Evolutionary conservation across 768 basidiomycete genomes (phyloP), one percentile per base, ranked within the genome.

Genomic region (Tulasnella sp.): DNA sequence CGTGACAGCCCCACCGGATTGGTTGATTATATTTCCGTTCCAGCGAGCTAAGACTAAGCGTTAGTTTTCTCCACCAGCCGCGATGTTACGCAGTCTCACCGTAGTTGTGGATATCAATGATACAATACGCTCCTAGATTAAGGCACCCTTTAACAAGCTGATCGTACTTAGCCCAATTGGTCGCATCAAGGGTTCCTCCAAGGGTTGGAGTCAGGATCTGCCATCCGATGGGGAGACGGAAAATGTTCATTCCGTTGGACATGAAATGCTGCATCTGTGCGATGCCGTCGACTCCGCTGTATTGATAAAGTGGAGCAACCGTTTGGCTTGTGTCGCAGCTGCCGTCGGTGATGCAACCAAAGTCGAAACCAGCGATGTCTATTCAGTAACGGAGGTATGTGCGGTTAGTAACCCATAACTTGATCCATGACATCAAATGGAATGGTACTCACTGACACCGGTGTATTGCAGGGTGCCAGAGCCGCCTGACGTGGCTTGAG

Each of bases 201-300:
- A 85, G 81, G 24, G 86, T 81, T 40, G 80, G 81, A 39, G 83
- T 83, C n/a, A 85, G 81, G 80, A 79, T 82, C 81, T 91, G 91
- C 90, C 91, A 91, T 39, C 87, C 88, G 6, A 90, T 88, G 0
- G 91, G 90, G 24, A 91, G 86, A 77, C 91, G 90, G 86, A 91
- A 90, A 7, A 86, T 85, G 77, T 89, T 90, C 85, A 88, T 89
- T 4, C 87, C 89, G 80, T 90, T 84, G 0, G 86, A 83, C 74
- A 88, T 87, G 80, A 91, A 92, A 82, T 92, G 91, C 62, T 86
- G 82, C 89, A 92, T 91, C 82, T 92, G 91, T 27, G 89, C 88
- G 5, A 82, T 84, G 52, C 88, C 88, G 76, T 89, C 88, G 42
- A 82, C 75, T 87, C 89, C 87, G 56, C 86, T 86, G 77, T 88